phyloP scores from a whole-genome alignment of 768 basidiomycete species.

The Trametes coccinea region DNA sequence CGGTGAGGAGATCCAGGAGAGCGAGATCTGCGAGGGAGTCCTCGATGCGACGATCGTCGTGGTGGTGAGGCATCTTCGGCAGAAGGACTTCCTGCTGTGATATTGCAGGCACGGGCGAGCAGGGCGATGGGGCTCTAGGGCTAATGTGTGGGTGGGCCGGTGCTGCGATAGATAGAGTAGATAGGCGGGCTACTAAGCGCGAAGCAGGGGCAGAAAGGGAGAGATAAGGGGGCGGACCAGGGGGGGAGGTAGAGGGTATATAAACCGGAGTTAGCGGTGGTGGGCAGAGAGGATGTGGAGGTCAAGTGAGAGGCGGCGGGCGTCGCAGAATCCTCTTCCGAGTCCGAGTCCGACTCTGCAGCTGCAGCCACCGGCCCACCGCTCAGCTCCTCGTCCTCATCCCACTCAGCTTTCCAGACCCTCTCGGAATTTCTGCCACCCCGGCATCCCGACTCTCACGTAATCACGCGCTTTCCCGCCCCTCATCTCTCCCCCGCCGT shows the following conservation, averaged over 20 bases:
- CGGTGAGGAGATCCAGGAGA: conserved; percentile 67
- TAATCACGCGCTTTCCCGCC: conserved; percentile 17
- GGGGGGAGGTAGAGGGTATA: conserved; percentile 1
- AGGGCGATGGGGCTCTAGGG: background rate
- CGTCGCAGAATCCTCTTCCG: background rate
- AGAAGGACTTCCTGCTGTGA: background rate
- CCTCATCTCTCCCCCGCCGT: background rate
- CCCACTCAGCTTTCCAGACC: background rate
- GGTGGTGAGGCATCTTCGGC: conserved; percentile 28
- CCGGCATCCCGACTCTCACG: conserved; percentile 13
- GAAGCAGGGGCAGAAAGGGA: background rate
- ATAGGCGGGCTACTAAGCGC: background rate
- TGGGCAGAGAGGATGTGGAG: background rate
- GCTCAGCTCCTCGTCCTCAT: background rate
- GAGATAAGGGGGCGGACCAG: background rate
- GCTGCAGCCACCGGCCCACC: background rate
- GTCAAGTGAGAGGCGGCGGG: background rate
- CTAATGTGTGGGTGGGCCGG: background rate
- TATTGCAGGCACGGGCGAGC: background rate
- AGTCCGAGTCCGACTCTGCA: too few relatives aligned
- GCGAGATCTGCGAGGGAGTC: conserved; percentile 51
- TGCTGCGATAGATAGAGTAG: background rate
- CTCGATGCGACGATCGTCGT: conserved; percentile 30
- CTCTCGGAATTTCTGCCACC: conserved; percentile 1
- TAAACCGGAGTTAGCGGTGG: background rate